Evolutionary conservation across 2,329 filamentous ascomycete genomes (phyloP).

Genomic region (Botrytis sinoallii): DNA sequence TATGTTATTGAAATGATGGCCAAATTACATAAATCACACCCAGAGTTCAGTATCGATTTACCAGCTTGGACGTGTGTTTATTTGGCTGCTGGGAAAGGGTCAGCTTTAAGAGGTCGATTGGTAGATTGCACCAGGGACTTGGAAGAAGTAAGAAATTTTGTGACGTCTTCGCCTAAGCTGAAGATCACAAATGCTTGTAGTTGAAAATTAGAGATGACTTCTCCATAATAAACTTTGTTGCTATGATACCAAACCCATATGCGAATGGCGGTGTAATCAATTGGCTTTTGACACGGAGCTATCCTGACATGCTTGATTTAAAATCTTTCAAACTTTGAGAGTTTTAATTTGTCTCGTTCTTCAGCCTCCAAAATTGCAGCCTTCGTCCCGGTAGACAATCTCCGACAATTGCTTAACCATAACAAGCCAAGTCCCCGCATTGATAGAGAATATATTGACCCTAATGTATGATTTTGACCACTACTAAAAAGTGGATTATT

Average conservation of each 20-base stretch:
- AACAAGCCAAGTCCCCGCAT: background rate
- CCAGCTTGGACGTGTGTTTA: slow-evolving; percentile 29
- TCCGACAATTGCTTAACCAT: background rate
- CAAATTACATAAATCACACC: slow-evolving; percentile 22
- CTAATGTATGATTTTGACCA: background rate
- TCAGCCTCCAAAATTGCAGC: background rate
- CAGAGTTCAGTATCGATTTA: slow-evolving; percentile 24
- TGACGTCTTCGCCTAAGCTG: slow-evolving; percentile 18
- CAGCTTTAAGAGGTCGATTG: slow-evolving; percentile 19
- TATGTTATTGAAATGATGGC: slow-evolving; percentile 28
- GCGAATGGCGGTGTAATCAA: background rate
- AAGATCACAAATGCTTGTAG: slow-evolving; percentile 27
- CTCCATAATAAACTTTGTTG: background rate
- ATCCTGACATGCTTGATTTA: background rate
- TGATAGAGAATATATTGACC: background rate
- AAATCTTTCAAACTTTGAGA: background rate
- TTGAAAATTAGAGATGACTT: slow-evolving; percentile 3
- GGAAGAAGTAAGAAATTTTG: slow-evolving; percentile 25
- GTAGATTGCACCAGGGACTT: slow-evolving; percentile 27
- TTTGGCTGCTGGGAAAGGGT: slow-evolving; percentile 25
- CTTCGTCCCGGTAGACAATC: background rate
- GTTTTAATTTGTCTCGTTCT: background rate
- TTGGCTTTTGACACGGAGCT: background rate
- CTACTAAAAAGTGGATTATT: background rate
- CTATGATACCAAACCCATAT: background rate